phyloP scores from a whole-genome alignment of 768 basidiomycete species.

The Leccinum broughii region DNA sequence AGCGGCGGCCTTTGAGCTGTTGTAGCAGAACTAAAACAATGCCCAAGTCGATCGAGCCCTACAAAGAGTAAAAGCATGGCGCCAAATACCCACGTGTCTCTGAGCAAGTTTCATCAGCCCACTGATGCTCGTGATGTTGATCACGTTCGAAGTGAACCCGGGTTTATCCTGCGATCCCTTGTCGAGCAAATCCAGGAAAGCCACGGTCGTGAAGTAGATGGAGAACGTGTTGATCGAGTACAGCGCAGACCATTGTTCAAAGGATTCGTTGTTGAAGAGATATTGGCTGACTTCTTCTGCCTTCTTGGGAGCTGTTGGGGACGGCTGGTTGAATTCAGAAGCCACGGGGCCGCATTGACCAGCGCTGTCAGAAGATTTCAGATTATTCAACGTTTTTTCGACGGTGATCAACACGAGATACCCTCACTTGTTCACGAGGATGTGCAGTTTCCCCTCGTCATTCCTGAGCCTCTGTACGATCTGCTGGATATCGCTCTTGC shows the following conservation, averaged over 20 bases:
- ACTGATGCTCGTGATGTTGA: slow-evolving; percentile 80
- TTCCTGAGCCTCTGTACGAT: slow-evolving; percentile 42
- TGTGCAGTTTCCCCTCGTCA: slow-evolving; percentile 67
- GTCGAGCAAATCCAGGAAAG: slow-evolving; percentile 73
- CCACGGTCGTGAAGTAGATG: slow-evolving; percentile 74
- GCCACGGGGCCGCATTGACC: slow-evolving; percentile 71
- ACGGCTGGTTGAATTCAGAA: slow-evolving; percentile 54
- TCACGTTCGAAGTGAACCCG: slow-evolving; percentile 61
- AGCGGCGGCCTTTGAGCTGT: slow-evolving; percentile 77
- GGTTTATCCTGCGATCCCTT: slow-evolving; percentile 63
- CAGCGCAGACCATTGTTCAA: slow-evolving; percentile 61
- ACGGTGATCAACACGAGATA: neutral
- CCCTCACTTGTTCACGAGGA: slow-evolving; percentile 79
- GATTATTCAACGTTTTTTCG: neutral
- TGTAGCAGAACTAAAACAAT: slow-evolving; percentile 67
- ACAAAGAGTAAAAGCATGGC: neutral
- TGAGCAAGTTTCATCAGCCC: slow-evolving; percentile 71
- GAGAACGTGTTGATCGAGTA: slow-evolving; percentile 69
- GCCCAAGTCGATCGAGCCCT: neutral
- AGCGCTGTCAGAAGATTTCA: slow-evolving; percentile 47
- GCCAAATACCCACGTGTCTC: slow-evolving; percentile 60
- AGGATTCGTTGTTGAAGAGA: slow-evolving; percentile 66
- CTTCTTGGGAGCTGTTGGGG: slow-evolving; percentile 58
- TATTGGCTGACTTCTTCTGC: slow-evolving; percentile 67
- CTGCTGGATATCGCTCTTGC: slow-evolving; percentile 61